phyloP scores from a whole-genome alignment of 2,329 filamentous ascomycete genomes.

The Ascochyta fabae region DNA sequence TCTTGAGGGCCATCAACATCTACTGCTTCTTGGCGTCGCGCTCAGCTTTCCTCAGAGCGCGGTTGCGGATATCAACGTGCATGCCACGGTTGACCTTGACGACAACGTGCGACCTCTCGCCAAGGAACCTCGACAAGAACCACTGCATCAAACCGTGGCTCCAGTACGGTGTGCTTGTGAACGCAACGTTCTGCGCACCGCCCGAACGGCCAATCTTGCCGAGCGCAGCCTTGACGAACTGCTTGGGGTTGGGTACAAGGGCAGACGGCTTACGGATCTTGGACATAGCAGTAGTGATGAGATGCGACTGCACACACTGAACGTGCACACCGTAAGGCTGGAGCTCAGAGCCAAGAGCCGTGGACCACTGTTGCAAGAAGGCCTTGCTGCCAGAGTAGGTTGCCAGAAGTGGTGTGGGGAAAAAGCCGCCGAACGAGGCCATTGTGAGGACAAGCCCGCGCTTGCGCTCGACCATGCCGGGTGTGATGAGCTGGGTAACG shows the following conservation, averaged over 20 bases:
- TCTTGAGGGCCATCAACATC: background rate
- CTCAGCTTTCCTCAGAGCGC: constrained; percentile 83
- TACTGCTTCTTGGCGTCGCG: constrained; percentile 75
- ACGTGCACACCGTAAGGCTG: constrained; percentile 81
- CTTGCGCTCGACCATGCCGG: constrained; percentile 83
- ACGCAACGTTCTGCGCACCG: constrained; percentile 77
- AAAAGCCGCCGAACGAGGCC: constrained; percentile 93
- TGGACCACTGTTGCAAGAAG: constrained; percentile 96
- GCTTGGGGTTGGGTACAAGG: constrained; percentile 79
- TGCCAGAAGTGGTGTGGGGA: constrained; percentile 88
- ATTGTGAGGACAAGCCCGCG: constrained; percentile 92
- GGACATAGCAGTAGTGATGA: constrained; percentile 96
- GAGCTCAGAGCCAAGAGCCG: constrained; percentile 82
- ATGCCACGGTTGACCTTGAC: constrained; percentile 69
- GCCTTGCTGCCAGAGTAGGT: constrained; percentile 98
- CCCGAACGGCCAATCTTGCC: constrained; percentile 80
- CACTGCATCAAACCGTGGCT: constrained; percentile 88
- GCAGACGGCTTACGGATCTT: constrained; percentile 84
- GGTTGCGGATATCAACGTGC: constrained; percentile 81
- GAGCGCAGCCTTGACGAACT: constrained; percentile 80
- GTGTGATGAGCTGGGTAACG: constrained; percentile 83
- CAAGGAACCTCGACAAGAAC: constrained; percentile 69
- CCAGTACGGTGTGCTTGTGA: constrained; percentile 93
- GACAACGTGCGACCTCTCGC: constrained; percentile 63
- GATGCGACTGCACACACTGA: constrained; percentile 89